A percentile compares a stretch with the other conserved stretches of the same genome.
phyloP scores from a whole-genome alignment of 2,329 filamentous ascomycete species.

The Leptodontidium sp. region DNA sequence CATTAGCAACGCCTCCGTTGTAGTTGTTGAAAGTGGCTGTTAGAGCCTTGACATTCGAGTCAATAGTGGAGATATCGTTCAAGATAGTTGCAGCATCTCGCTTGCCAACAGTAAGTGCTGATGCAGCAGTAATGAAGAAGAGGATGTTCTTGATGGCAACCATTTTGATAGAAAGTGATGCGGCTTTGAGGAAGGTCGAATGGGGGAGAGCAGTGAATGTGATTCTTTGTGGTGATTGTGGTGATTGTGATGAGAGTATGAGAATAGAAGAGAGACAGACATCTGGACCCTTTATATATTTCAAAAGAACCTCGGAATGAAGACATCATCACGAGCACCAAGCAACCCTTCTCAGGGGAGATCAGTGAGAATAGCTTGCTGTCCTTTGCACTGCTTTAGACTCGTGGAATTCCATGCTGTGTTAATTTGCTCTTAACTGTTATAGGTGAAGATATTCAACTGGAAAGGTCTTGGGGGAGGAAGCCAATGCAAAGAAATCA shows the following conservation, averaged over 20 bases:
- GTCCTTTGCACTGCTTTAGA: too few relatives aligned
- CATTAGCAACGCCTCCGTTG: slow-evolving; percentile 26
- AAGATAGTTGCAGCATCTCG: slow-evolving; percentile 27
- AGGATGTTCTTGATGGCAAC: slow-evolving; percentile 33
- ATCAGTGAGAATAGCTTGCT: too few relatives aligned
- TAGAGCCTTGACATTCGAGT: slow-evolving; percentile 55
- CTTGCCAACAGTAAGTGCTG: slow-evolving; percentile 28
- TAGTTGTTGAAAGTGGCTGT: slow-evolving; percentile 54
- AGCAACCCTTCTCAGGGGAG: too few relatives aligned
- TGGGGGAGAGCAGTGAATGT: background rate
- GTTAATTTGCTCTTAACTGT: too few relatives aligned
- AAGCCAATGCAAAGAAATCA: too few relatives aligned
- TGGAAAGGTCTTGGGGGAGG: too few relatives aligned
- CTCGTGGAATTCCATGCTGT: too few relatives aligned
- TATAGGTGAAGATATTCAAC: too few relatives aligned
- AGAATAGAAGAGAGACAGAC: background rate
- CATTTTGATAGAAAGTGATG: slow-evolving; percentile 24
- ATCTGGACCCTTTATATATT: background rate
- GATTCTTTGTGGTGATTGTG: background rate
- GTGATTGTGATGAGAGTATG: background rate
- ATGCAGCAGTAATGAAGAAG: slow-evolving; percentile 28
- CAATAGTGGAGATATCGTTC: slow-evolving; percentile 49
- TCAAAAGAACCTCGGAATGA: background rate
- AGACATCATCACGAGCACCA: too few relatives aligned
- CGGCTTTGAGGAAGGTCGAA: background rate